Percentiles rank a stretch among this genome's conserved stretches.
Conservation (phyloP, 805 yeast species). For the Brettanomyces nanus region DNA sequence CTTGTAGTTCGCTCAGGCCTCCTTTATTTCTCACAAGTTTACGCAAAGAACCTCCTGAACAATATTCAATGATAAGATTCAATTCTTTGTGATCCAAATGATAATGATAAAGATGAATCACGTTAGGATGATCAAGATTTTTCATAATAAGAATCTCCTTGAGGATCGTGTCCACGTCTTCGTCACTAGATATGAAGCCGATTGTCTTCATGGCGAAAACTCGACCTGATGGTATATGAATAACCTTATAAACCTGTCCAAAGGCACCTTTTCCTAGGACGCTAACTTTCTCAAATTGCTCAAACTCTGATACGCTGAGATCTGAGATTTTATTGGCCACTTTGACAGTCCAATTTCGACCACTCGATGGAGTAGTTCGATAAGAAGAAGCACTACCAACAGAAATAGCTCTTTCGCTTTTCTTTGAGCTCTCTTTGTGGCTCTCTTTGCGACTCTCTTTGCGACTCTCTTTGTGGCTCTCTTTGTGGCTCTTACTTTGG, state of each 20-base stretch:
- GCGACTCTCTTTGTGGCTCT: background rate
- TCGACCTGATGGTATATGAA: constrained; percentile 6
- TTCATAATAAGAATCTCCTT: constrained; percentile 62
- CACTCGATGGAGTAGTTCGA: background rate
- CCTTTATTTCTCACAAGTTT: constrained; percentile 37
- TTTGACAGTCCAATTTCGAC: constrained; percentile 6
- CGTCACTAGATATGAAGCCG: constrained; percentile 5
- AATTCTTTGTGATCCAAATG: constrained; percentile 44
- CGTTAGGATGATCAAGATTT: constrained; percentile 56
- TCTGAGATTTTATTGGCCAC: constrained; percentile 4
- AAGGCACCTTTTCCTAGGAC: constrained; percentile 81
- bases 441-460: too few species aligned
- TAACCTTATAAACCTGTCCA: constrained; percentile 63
- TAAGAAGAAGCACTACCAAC: background rate
- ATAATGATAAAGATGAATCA: constrained; percentile 62
- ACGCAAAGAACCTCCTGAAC: constrained; percentile 59
- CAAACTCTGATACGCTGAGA: constrained; percentile 2
- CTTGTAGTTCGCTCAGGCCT: constrained; percentile 47
- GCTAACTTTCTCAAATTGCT: background rate
- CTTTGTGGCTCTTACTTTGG: background rate
- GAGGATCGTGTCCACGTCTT: constrained; percentile 27
- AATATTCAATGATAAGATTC: constrained; percentile 56
- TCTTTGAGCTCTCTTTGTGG: background rate
- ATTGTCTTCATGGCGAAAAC: constrained; percentile 20
- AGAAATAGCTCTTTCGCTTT: background rate